Evolutionary conservation across 23 red algal species (phyloP).

Genomic region (Pyropia yezoensis): DNA sequence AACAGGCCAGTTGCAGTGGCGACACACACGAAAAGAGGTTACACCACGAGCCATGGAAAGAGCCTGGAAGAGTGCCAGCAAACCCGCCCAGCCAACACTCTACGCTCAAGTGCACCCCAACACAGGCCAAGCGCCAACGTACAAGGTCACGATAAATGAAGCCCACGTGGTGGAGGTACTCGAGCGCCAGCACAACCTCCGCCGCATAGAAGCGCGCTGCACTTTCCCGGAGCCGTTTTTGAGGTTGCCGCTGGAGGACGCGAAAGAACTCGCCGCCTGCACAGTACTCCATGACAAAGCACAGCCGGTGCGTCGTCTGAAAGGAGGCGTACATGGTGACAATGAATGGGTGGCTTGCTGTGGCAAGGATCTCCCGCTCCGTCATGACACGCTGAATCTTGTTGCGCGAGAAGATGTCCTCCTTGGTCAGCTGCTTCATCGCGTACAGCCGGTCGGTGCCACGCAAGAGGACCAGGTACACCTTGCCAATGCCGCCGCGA

Average conservation of each 20-base stretch:
- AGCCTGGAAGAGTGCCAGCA: too few species aligned
- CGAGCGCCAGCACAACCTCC: slow-evolving; percentile 53
- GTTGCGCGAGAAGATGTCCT: slow-evolving; percentile 45
- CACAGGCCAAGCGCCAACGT: too few species aligned
- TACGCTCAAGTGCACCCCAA: too few species aligned
- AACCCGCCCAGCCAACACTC: too few species aligned
- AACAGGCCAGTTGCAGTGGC: too few species aligned
- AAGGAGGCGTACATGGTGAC: slow-evolving; percentile 58
- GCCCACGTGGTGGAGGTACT: slow-evolving; percentile 53
- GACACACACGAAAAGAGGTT: too few species aligned
- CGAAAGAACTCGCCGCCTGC: slow-evolving; percentile 59
- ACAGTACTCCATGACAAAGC: slow-evolving; percentile 58
- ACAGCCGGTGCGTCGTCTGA: slow-evolving; percentile 31
- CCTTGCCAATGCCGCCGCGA: slow-evolving; percentile 75
- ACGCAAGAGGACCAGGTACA: slow-evolving; percentile 75
- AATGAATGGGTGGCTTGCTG: slow-evolving; percentile 50
- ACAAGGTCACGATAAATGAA: slow-evolving; percentile 49
- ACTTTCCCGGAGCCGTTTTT: slow-evolving; percentile 31
- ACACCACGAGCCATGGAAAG: too few species aligned
- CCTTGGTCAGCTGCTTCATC: slow-evolving; percentile 59
- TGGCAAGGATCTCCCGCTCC: slow-evolving; percentile 49
- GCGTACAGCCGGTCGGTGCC: slow-evolving; percentile 68
- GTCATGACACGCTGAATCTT: slow-evolving; percentile 54
- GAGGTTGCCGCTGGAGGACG: slow-evolving; percentile 35
- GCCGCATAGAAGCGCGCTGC: slow-evolving; percentile 49